Percentiles rank a stretch among this genome's conserved stretches.
Conservation (phyloP, 2,329 filamentous ascomycete genomes). For the Colletotrichum musae region DNA sequence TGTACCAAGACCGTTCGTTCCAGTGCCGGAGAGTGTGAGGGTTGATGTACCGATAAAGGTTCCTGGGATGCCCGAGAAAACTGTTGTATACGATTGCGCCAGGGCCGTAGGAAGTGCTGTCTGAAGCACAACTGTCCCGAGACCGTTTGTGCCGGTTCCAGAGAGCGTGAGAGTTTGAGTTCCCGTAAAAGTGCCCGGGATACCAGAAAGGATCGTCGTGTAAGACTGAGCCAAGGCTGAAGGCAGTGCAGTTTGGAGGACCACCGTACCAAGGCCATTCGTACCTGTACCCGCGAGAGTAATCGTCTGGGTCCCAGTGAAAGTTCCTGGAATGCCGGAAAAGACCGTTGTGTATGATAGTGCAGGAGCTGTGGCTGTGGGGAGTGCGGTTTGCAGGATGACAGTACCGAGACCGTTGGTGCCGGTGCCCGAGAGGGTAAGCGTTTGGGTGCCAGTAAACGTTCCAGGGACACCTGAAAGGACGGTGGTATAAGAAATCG, state of each 20-base stretch:
- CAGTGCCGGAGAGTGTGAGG: neutral
- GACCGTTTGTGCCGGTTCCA: neutral
- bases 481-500: slow-evolving; percentile 4
- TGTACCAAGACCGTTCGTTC: slow-evolving; percentile 4
- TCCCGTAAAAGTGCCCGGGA: neutral
- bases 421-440: neutral
- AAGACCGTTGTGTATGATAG: slow-evolving; percentile 16
- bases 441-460: slow-evolving; percentile 1
- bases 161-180: neutral
- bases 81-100: slow-evolving; percentile 2
- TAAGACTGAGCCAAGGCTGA: neutral
- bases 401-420: neutral
- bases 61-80: slow-evolving; percentile 12
- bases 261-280: slow-evolving; percentile 7
- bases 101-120: neutral
- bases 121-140: neutral
- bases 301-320: slow-evolving; percentile 13
- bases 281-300: slow-evolving; percentile 11
- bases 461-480: slow-evolving; percentile 1
- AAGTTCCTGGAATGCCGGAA: slow-evolving; percentile 16
- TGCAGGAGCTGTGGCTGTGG: neutral
- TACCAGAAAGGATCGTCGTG: neutral
- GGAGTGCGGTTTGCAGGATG: slow-evolving; percentile 15
- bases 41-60: slow-evolving; percentile 11
- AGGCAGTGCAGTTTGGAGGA: slow-evolving; percentile 24